Evolutionary conservation across 2,329 filamentous ascomycete genomes (phyloP).

Genomic region (Microdochium paspali): DNA sequence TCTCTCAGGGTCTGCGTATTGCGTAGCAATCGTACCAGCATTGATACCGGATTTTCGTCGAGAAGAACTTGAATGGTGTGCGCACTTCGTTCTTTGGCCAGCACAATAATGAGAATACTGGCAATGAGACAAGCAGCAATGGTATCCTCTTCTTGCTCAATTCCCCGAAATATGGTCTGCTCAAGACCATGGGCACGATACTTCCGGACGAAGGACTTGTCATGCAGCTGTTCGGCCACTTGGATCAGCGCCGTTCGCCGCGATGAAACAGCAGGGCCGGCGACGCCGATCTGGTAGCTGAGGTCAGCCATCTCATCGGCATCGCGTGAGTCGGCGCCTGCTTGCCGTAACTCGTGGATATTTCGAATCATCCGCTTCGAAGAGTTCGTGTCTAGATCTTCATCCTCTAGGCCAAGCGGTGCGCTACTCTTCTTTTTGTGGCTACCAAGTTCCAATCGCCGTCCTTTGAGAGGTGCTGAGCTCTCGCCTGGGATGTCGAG

Average conservation of each 20-base stretch:
- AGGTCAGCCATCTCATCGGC: constrained; percentile 58
- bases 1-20: constrained; percentile 44
- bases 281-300: constrained; percentile 47
- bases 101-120: constrained; percentile 47
- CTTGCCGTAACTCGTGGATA: constrained; percentile 56
- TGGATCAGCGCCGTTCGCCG: constrained; percentile 51
- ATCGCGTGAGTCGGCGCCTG: constrained; percentile 57
- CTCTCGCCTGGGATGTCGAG: constrained; percentile 14
- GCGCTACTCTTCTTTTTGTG: constrained; percentile 12
- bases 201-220: constrained; percentile 55
- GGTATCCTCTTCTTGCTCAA: constrained; percentile 49
- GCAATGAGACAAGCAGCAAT: constrained; percentile 54
- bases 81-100: constrained; percentile 49
- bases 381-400: constrained; percentile 31
- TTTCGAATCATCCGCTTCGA: constrained; percentile 46
- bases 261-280: constrained; percentile 36
- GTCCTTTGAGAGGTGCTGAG: constrained; percentile 14
- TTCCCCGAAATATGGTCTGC: constrained; percentile 53
- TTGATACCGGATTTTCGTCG: constrained; percentile 25
- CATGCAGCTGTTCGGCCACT: constrained; percentile 46
- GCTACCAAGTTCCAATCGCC: constrained; percentile 17
- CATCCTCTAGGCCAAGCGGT: constrained; percentile 21
- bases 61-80: constrained; percentile 28
- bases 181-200: constrained; percentile 70
- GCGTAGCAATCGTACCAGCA: constrained; percentile 46